Evolutionary conservation across 768 basidiomycete genomes (phyloP).

Genomic region (Baorangia bicolor): DNA sequence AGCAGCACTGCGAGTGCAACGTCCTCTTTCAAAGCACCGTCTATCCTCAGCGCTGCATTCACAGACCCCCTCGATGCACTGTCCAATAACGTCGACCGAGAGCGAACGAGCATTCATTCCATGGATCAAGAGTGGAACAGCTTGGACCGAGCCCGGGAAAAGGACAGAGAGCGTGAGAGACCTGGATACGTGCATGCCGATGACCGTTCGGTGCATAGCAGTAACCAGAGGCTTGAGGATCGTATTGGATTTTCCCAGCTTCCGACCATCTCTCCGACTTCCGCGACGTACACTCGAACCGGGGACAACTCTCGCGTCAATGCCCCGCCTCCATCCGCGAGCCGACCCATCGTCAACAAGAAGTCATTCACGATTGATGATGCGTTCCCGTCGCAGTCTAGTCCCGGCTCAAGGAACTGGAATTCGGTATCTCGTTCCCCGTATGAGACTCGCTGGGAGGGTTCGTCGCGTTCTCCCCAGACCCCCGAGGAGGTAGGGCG

Average conservation of each 20-base stretch:
- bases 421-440: conserved; percentile 21
- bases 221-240: conserved; percentile 17
- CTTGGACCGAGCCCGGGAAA: conserved; percentile 25
- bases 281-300: conserved; percentile 14
- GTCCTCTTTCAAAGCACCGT: conserved; percentile 46
- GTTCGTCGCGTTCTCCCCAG: conserved; percentile 30
- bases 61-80: conserved; percentile 21
- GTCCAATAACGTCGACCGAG: conserved; percentile 24
- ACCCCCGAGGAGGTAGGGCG: conserved; percentile 29
- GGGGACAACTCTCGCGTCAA: conserved; percentile 16
- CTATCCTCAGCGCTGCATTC: conserved; percentile 41
- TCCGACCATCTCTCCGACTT: conserved; percentile 13
- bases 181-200: conserved; percentile 18
- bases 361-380: conserved; percentile 30
- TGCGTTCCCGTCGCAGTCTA: conserved; percentile 19
- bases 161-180: conserved; percentile 24
- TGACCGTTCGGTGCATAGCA: conserved; percentile 20
- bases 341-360: conserved; percentile 32
- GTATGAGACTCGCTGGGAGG: conserved; percentile 30
- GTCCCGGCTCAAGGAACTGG: conserved; percentile 24
- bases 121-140: conserved; percentile 31
- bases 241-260: conserved; percentile 12
- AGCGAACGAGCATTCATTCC: conserved; percentile 25
- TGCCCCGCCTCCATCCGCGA: conserved; percentile 28
- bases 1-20: conserved; percentile 51